Conservation (phyloP, 805 yeast genomes). For the Yamadazyma sp. region DNA sequence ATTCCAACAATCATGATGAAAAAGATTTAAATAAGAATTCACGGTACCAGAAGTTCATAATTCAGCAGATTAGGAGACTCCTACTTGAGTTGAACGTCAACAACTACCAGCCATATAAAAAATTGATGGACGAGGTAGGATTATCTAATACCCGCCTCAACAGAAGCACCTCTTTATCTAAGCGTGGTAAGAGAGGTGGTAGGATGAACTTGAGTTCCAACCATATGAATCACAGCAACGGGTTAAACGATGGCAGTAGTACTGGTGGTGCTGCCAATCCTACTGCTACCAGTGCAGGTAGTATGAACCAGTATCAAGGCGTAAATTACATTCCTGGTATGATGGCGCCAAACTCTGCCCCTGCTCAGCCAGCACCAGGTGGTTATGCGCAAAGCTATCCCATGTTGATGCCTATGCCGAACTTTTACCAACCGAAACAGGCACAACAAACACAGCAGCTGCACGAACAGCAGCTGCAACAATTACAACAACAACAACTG, state of each 20-base stretch:
- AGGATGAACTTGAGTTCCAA: constrained; percentile 3
- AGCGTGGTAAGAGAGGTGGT: constrained; percentile 19
- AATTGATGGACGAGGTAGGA: constrained; percentile 92
- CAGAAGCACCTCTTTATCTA: constrained; percentile 24
- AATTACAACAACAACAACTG: constrained; percentile 16
- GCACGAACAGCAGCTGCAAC: constrained; percentile 2
- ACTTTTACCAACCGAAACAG: constrained; percentile 10
- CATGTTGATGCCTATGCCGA: constrained; percentile 11
- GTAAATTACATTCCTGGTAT: constrained; percentile 4
- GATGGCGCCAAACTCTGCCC: no score
- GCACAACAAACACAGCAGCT: not conserved
- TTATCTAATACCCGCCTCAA: constrained; percentile 41
- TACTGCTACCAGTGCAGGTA: not conserved
- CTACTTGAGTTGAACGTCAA: constrained; percentile 58
- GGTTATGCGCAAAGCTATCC: constrained; percentile 6
- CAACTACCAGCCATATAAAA: constrained; percentile 70
- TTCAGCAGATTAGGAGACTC: constrained; percentile 60
- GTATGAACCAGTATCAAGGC: constrained; percentile 4
- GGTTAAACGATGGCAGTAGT: not conserved
- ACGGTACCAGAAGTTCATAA: constrained; percentile 52
- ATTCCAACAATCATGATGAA: constrained; percentile 24
- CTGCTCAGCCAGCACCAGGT: constrained; percentile 3
- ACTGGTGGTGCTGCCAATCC: not conserved
- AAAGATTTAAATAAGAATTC: constrained; percentile 32
- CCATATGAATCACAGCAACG: not conserved